Base-by-base conservation (phyloP, 2,329 filamentous ascomycete species). In the Pyrenochaeta sp. region DNA sequence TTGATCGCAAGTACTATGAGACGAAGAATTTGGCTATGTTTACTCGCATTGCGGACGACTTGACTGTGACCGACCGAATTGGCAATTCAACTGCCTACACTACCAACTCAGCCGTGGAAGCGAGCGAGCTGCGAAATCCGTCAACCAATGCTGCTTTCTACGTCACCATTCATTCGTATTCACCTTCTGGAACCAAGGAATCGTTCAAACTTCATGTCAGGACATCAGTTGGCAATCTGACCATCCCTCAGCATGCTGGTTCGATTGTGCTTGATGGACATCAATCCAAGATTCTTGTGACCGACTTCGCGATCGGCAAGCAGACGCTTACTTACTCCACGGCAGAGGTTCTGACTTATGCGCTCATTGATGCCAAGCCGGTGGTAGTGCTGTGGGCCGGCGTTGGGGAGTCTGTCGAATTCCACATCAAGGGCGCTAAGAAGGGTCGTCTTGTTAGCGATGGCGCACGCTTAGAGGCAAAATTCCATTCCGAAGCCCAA, bases 21-120 rank as follows among this genome's bases (percentile, higher is more conserved):
- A 87, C 84, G 0, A 88, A 88, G 68, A 78, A 87, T 18, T 71
- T 87, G 23, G 83, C 82, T 1, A 67, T 87, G 54, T 88, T 88
- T 65, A 85, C 84, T 0, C 79, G 84, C 27, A 79, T 82, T 35
- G 85, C 86, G 2, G 77, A 79, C 18, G 85, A 86, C 48, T 71
- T 88, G 37, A 81, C 83, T 0, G 79, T 82, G 58, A 85, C 84
- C 0, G 80, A 87, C 46, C 74, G 82, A 5, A 49, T 74, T 10
- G 77, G 72, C 2, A 81, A 83, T 62, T 80, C 78, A 27, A 85
- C 79, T 2, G 71, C 67, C 9, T 84, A 83, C 53, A 77, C 83
- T 0, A 81, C 78, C 7, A 87, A 86, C 56, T 46, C 77, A 0
- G 79, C 77, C 0, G 79, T 89, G 35, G 78, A 77, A 15, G 80